These are phyloP conservation scores for Rhizophora apiculata DNA, from an alignment of 345 rosid genomes.

Conservation along the genomic window DNA sequence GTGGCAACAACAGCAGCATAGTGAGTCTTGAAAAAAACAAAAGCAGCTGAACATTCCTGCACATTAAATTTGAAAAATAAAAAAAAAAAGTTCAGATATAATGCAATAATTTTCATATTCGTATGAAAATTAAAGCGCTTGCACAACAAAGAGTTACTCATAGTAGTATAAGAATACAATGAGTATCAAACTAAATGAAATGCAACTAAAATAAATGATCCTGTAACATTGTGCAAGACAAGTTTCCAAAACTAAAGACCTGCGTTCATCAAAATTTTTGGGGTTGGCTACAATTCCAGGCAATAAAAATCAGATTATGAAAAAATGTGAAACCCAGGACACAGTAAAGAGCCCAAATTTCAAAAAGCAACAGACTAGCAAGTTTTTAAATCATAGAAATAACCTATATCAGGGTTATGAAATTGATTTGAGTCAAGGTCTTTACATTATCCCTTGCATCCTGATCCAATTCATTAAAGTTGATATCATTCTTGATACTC, in stretches of 20 bases:
- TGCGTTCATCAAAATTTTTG: background rate
- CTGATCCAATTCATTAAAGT: constrained; percentile 37
- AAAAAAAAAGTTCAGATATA: background rate
- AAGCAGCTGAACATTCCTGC: constrained; percentile 89
- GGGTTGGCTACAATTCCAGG: background rate
- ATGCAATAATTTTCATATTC: background rate
- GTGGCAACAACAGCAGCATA: constrained; percentile 79
- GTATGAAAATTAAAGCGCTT: too few relatives aligned
- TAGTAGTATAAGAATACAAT: too few relatives aligned
- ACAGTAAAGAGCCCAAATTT: background rate
- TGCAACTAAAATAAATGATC: too few relatives aligned
- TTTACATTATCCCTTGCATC: constrained; percentile 54
- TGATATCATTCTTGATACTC: constrained; percentile 20
- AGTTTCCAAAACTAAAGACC: background rate
- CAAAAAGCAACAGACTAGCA: background rate
- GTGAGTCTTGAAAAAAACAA: constrained; percentile 89
- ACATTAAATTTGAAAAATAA: background rate
- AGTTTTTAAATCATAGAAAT: background rate
- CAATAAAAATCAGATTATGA: background rate
- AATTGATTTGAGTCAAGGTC: constrained; percentile 22
- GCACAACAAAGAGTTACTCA: background rate
- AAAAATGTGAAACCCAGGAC: background rate
- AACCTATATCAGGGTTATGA: constrained; percentile 15
- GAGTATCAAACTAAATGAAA: too few relatives aligned
- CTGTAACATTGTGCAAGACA: too few relatives aligned